A percentile compares a stretch with the other conserved stretches of the same genome.
Conservation (phyloP, 768 basidiomycete species). For the Rhodotorula paludigena region DNA sequence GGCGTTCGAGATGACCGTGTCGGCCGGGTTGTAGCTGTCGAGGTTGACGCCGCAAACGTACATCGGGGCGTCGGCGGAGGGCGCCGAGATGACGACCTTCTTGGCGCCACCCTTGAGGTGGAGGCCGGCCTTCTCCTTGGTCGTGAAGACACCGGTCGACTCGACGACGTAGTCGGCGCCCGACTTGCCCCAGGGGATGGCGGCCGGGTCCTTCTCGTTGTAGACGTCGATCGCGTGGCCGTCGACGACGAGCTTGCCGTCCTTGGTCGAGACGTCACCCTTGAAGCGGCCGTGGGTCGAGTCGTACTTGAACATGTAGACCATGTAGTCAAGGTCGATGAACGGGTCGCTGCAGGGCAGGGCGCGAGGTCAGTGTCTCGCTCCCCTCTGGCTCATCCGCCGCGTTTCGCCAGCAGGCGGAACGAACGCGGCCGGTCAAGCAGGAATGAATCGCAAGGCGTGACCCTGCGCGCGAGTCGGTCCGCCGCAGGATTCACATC, state of each 20-base stretch:
- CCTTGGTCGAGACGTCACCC: slow-evolving; percentile 71
- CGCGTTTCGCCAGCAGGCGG: too few relatives aligned
- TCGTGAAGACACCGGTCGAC: slow-evolving; percentile 98
- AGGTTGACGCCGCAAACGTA: slow-evolving; percentile 91
- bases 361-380: neutral
- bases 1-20: slow-evolving; percentile 91
- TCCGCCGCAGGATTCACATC: too few relatives aligned
- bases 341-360: slow-evolving; percentile 64
- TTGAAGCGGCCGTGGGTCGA: slow-evolving; percentile 90
- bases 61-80: slow-evolving; percentile 95
- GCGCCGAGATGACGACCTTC: slow-evolving; percentile 99
- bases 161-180: slow-evolving; percentile 93
- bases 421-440: too few relatives aligned
- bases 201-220: slow-evolving; percentile 77
- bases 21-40: slow-evolving; percentile 78
- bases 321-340: slow-evolving; percentile 97
- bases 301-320: slow-evolving; percentile 99
- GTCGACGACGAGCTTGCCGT: slow-evolving; percentile 83
- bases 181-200: slow-evolving; percentile 72
- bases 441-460: too few relatives aligned
- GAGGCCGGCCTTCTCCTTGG: slow-evolving; percentile 79
- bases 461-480: too few relatives aligned
- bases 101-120: slow-evolving; percentile 99
- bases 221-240: slow-evolving; percentile 71
- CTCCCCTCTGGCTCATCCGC: too few relatives aligned